Evolutionary conservation across 2,329 filamentous ascomycete species (phyloP), one percentile per base, ranked within the genome.

Genomic region (Aspergillus amoenus): DNA sequence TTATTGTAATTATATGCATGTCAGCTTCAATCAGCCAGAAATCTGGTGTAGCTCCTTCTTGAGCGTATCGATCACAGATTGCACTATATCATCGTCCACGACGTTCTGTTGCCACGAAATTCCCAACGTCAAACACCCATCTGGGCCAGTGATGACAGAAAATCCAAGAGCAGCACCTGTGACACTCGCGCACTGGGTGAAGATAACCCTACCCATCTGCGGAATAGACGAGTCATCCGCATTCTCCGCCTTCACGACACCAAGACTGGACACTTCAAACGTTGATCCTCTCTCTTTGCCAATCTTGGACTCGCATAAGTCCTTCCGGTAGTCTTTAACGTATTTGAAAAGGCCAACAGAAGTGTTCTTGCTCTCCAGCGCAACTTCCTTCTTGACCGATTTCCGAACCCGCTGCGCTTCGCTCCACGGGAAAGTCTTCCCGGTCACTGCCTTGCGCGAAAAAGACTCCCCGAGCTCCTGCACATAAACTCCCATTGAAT

Each of bases 181-280:
- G 1, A 75, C 72, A 61, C 69, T 73, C 3, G 71, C 68, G 60
- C 74, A 75, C 60, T 81, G 78, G 22, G 77, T 78, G 54, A 82
- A 81, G 4, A 77, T 58, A 63, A 79, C 72, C 3, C 75, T 70
- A 1, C 72, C 73, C 27, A 80, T 69, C 17, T 57, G 62, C 62
- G 70, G 64, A 7, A 57, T 54, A 32, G 59, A 55, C 4, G 61
- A 12, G 13, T 58, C 58, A 15, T 39, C 48, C 6, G 49, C 32
- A 18, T 48, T 41, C 15, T 56, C 55, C 2, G 49, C 41, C 13
- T 62, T 62, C 45, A 76, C 68, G 2, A 74, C 64, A 0, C 79
- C 80, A 4, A 82, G 52, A 62, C 80, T 82, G 0, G 79, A 80
- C 7, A 82, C 55, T 59, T 82, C 79, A 21, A 75, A 78, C 8